phyloP scores from a whole-genome alignment of 164 flowering plant genomes.

The Annona cherimola region DNA sequence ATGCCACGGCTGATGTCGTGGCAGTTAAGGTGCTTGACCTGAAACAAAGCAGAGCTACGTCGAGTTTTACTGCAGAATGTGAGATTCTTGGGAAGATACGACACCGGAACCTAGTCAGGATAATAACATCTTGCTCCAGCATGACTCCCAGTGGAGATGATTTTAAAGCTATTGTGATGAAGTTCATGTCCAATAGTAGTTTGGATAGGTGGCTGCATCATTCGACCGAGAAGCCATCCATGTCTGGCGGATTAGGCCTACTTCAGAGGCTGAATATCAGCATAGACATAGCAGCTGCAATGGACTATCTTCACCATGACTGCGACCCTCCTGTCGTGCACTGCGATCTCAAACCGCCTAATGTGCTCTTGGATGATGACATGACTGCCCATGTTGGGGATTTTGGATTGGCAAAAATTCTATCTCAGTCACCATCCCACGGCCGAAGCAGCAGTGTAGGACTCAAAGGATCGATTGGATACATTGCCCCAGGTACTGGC shows the following conservation, averaged over 20 bases:
- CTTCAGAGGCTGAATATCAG: slow-evolving; percentile 21
- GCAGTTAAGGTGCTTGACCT: slow-evolving; percentile 40
- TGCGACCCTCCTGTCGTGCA: slow-evolving; percentile 24
- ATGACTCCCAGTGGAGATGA: slow-evolving; percentile 24
- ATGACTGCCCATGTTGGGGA: slow-evolving; percentile 29
- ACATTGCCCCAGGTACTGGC: slow-evolving; percentile 27
- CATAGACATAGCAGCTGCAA: slow-evolving; percentile 24
- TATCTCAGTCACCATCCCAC: not conserved
- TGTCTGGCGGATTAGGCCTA: slow-evolving; percentile 8
- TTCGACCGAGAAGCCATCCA: not conserved
- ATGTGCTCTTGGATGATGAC: slow-evolving; percentile 28
- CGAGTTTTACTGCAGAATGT: slow-evolving; percentile 37
- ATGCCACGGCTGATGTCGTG: slow-evolving; percentile 13
- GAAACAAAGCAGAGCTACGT: slow-evolving; percentile 20
- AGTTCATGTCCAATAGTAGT: slow-evolving; percentile 30
- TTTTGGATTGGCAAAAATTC: slow-evolving; percentile 24
- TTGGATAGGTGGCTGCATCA: slow-evolving; percentile 26
- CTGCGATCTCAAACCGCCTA: slow-evolving; percentile 32
- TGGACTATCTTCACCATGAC: slow-evolving; percentile 24
- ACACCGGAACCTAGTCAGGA: slow-evolving; percentile 29
- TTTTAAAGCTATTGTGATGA: slow-evolving; percentile 27
- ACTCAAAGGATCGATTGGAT: slow-evolving; percentile 24
- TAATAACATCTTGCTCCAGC: slow-evolving; percentile 33
- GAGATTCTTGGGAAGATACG: slow-evolving; percentile 25
- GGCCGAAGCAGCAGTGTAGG: slow-evolving; percentile 10